Percentiles rank a stretch among this genome's conserved stretches.
Conservation (phyloP, 345 rosid species). For the Bruguiera parviflora region DNA sequence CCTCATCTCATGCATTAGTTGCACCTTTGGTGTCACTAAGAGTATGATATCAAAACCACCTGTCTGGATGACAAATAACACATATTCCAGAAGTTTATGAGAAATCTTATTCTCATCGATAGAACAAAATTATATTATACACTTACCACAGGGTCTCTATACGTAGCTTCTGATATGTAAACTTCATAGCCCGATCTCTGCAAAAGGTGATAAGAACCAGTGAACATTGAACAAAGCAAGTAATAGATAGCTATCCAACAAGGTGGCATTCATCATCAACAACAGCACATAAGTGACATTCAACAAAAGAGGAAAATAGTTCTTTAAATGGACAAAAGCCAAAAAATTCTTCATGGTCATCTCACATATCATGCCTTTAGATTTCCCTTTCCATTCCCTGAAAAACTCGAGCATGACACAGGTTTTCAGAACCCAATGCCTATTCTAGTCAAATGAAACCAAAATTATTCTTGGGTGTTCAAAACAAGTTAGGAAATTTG, state of each 20-base stretch:
- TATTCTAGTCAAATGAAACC: background rate
- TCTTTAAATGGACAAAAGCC: background rate
- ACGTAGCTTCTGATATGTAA: conserved; percentile 76
- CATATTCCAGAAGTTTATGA: too few relatives aligned
- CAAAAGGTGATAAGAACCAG: conserved; percentile 28
- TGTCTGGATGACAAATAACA: too few relatives aligned
- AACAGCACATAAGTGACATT: conserved; percentile 6
- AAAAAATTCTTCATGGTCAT: too few relatives aligned
- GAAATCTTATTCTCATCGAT: too few relatives aligned
- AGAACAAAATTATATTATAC: background rate
- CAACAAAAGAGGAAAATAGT: conserved; percentile 1
- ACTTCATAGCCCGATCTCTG: conserved; percentile 97
- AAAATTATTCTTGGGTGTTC: background rate
- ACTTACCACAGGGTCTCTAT: conserved; percentile 88
- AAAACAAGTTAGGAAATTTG: background rate
- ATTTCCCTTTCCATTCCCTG: too few relatives aligned
- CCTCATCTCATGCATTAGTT: too few relatives aligned
- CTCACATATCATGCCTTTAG: too few relatives aligned
- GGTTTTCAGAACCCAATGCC: background rate
- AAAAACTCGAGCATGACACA: background rate
- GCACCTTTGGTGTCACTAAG: too few relatives aligned
- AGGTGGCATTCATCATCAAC: conserved; percentile 2
- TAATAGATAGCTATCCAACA: background rate
- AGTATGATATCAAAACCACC: too few relatives aligned
- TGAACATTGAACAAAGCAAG: conserved; percentile 23